Evolutionary conservation across 345 rosid genomes (phyloP), one percentile per base, ranked within the genome.

Genomic region (Streptanthus diversifolius): DNA sequence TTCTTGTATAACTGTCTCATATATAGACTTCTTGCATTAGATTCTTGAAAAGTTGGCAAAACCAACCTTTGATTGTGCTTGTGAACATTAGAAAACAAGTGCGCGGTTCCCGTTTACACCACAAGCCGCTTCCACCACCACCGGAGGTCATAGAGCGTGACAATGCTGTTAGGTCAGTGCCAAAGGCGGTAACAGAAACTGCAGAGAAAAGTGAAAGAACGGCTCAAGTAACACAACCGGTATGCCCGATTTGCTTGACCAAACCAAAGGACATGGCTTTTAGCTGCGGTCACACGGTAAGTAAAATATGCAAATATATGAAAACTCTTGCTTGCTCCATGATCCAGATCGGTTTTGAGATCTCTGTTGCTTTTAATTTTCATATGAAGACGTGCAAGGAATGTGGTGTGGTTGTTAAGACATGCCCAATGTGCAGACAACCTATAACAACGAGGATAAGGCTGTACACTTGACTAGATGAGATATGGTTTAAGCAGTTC

Each of bases 211-310:
- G 60, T 71, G 86, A 83, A 30, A 66, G 84, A 37, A 39, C 82
- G 4, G 57, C 83, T 52, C 21, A 69, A 12, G 78, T 11, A n/a
- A 54, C 24, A 2, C 91, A 83, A 39, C 83, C 39, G 71, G 96
- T 88, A 62, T 95, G 99, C 78, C 91, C 99, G 25, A 91, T 95
- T 80, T 95, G 99, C 89, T 77, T 85, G 88, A 84, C 89, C 25
- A 91, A 89, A 70, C 89, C 91, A 1, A 95, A 84, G 83, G 88
- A 95, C 83, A 81, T 95, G 97, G 99, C 99, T 59, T 95, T 95
- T 74, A 88, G 93, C 74, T 95, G 99, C 57, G 99, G 99, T 60
- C 99, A 95, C 77, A 55, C 52, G 68, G 99, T 95, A 71, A 70
- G 96, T 80, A 62, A 75, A 71, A 63, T 60, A 66, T 41, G 9